Evolutionary conservation across 108 stramenopile species (phyloP), one percentile per base, ranked within the genome.

Genomic region (Licmophora abbreviata): DNA sequence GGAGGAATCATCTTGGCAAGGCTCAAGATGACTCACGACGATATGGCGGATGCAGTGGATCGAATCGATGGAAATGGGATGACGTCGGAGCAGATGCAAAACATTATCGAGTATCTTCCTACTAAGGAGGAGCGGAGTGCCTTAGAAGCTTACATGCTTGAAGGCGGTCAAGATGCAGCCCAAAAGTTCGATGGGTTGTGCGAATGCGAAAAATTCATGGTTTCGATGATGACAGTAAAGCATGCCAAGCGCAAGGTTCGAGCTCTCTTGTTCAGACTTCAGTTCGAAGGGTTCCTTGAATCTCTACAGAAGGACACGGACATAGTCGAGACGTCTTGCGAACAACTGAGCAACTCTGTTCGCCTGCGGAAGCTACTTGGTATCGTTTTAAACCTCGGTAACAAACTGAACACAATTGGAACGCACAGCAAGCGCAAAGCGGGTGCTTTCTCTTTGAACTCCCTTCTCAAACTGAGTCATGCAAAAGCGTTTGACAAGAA

Each of bases 401-500:
- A 96, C 47, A 76, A 81, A 12, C 65, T 96, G 17, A 96, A 93
- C 55, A 89, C 85, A 2, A 92, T 85, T 6, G 90, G 88, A 20
- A 69, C 61, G 26, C 58, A 64, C 24, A 67, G 59, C 17, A 76
- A 83, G 46, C 46, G 75, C 22, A 85, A 85, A 53, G 91, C 94
- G 6, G 79, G 82, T 12, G 97, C 89, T 12, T 95, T 96, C 61
- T 74, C 93, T 3, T 61, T 98, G 3, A 93, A 95, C 45, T 94
- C 95, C 3, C 73, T 98, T 23, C 75, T 94, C 26, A 96, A 95
- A 69, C 72, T 98, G 45, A 88, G 76, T 45, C 74, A 89, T 48
- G 94, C 95, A 17, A 98, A 98, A 72, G 95, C 95, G 11, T 88
- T 88, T 52, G 97, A 98, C 75, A 90, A 92, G 69, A 96, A 95